Base-by-base conservation (phyloP, 169 alveolate species). In the Babesia sp. region DNA sequence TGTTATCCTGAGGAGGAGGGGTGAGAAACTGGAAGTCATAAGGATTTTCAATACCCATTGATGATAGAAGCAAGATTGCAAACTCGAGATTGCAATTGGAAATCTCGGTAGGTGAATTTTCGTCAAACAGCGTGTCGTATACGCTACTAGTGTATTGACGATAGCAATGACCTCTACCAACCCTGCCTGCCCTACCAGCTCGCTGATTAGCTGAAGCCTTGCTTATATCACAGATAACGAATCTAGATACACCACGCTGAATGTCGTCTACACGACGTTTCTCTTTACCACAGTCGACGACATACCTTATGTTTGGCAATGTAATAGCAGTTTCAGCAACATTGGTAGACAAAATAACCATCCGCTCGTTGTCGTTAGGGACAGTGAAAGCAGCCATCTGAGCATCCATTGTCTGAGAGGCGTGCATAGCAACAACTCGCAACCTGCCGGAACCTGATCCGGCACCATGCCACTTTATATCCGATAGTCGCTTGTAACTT, bases 291-390 rank as follows among this genome's bases (percentile, higher is more conserved):
- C 96, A 83, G 78, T 97, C 99, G 9, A 97, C 91, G 26, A 97
- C 99, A 80, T 96, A 97, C 87, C 98, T 86, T 41, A 95, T 91
- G 68, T 97, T 97, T 24, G 99, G 99, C 44, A 98, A 93, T 16
- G 99, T 98, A 29, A 98, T 83, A 11, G 99, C 96, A 20, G 99
- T 97, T 88, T 98, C 99, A 18, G 99, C 99, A 3, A 98, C 99
- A 72, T 98, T 97, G 29, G 99, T 98, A n/a, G 99, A 92, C 37
- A 98, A 91, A 42, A 98, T 95, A 34, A 98, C 95, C 51, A 95
- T 80, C 20, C 99, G 90, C 83, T 95, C 95, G 73, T 90, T 90
- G 11, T 91, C 96, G 31, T 83, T 85, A 28, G 98, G 97, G 29
- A 87, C 78, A 26, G 91, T 87, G 66, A 92, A 92, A 36, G 92